phyloP scores from a whole-genome alignment of 75 land plant genomes.

The Ceratopteris richardii region DNA sequence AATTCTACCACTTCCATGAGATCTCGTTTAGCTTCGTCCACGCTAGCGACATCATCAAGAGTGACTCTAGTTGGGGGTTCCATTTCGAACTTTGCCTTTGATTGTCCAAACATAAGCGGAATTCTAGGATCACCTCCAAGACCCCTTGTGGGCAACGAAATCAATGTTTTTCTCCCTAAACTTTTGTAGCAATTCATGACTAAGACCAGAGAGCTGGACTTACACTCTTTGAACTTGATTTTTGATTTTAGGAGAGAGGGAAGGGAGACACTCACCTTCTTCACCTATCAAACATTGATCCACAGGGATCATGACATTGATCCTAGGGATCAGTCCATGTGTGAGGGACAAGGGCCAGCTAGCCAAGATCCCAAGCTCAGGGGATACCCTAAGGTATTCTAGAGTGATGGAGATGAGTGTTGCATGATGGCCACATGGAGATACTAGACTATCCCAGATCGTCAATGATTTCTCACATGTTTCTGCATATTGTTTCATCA shows the following conservation, averaged over 20 bases:
- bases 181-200: slow-evolving; percentile 87
- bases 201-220: slow-evolving; percentile 89
- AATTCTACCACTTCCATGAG: slow-evolving; percentile 99
- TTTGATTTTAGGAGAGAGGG: slow-evolving; percentile 90
- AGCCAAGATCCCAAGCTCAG: no score
- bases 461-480: no score
- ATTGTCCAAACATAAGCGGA: slow-evolving; percentile 85
- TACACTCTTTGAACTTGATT: slow-evolving; percentile 83
- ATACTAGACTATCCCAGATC: no score
- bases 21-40: slow-evolving; percentile 97
- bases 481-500: no score
- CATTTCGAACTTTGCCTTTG: slow-evolving; percentile 97
- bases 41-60: slow-evolving; percentile 96
- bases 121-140: slow-evolving; percentile 88
- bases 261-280: no score
- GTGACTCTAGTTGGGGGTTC: slow-evolving; percentile 98
- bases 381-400: no score
- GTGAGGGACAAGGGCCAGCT: no score
- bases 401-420: no score
- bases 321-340: no score
- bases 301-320: no score
- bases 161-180: slow-evolving; percentile 87
- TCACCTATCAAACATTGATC: no score
- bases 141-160: slow-evolving; percentile 95
- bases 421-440: no score